phyloP scores from a whole-genome alignment of 345 rosid species.

The Draba incana region DNA sequence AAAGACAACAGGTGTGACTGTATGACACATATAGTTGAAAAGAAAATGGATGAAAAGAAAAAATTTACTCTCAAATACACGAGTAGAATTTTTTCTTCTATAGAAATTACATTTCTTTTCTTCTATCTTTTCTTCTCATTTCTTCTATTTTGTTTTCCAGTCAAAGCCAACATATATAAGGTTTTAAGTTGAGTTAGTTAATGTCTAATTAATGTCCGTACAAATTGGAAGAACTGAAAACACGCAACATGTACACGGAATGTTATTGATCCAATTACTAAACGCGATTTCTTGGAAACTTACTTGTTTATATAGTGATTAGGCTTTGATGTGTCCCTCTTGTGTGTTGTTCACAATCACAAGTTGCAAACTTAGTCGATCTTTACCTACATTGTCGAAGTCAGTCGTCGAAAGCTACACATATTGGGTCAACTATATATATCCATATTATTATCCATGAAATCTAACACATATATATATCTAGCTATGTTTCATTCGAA shows the following conservation, averaged over 20 bases:
- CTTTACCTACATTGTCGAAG: conserved; percentile 26
- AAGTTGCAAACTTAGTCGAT: conserved; percentile 33
- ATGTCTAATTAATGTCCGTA: conserved; percentile 34
- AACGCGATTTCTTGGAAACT: conserved; percentile 35
- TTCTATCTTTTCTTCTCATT: too few species aligned
- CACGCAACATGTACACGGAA: conserved; percentile 28
- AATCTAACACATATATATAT: not conserved
- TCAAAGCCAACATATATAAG: conserved; percentile 12
- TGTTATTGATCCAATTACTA: conserved; percentile 9
- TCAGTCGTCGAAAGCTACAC: conserved; percentile 30
- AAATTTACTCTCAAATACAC: too few species aligned
- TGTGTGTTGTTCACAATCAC: conserved; percentile 25
- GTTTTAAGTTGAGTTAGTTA: conserved; percentile 7
- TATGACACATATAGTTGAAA: too few species aligned
- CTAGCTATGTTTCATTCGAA: not conserved
- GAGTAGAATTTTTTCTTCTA: too few species aligned
- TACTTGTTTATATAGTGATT: conserved; percentile 27
- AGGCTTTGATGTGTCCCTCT: conserved; percentile 37
- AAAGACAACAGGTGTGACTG: too few species aligned
- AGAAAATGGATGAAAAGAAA: too few species aligned
- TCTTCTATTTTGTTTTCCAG: too few species aligned
- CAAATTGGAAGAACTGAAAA: conserved; percentile 28
- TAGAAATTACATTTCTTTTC: too few species aligned
- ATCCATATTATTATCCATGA: conserved; percentile 19
- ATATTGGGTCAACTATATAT: conserved; percentile 25